phyloP scores from a whole-genome alignment of 768 basidiomycete species.

The Suillus ampliporus region DNA sequence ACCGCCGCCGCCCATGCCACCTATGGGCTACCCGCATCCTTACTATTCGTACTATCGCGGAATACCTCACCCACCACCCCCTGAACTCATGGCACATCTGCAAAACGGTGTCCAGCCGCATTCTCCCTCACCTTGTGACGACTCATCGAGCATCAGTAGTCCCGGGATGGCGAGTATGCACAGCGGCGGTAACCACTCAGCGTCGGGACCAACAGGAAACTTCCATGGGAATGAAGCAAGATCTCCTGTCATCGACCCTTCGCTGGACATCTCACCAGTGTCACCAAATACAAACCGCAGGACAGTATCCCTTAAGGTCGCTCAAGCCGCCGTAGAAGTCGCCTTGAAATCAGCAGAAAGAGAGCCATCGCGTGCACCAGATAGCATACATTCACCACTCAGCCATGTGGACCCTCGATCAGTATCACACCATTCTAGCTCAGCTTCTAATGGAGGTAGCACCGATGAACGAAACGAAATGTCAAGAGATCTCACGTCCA shows the following conservation, averaged over 20 bases:
- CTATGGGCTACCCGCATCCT: slow-evolving; percentile 42
- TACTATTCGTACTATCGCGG: slow-evolving; percentile 57
- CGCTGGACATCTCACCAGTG: slow-evolving; percentile 36
- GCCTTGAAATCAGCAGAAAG: slow-evolving; percentile 42
- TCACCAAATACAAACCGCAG: slow-evolving; percentile 18
- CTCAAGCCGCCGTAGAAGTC: slow-evolving; percentile 39
- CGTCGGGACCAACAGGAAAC: slow-evolving; percentile 19
- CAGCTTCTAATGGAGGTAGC: slow-evolving; percentile 16
- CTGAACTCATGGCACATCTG: slow-evolving; percentile 21
- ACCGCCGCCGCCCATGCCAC: slow-evolving; percentile 36
- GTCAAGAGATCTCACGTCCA: slow-evolving; percentile 29
- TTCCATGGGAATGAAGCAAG: slow-evolving; percentile 16
- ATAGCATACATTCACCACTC: slow-evolving; percentile 13
- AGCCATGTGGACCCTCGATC: slow-evolving; percentile 6
- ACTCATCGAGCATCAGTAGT: slow-evolving; percentile 33
- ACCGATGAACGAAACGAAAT: slow-evolving; percentile 21
- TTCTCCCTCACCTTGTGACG: slow-evolving; percentile 21
- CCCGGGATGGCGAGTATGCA: slow-evolving; percentile 24
- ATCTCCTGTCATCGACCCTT: slow-evolving; percentile 45
- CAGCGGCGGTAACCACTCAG: slow-evolving; percentile 30
- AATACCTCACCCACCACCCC: slow-evolving; percentile 29
- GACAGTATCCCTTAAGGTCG: slow-evolving; percentile 25
- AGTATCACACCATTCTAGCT: slow-evolving; percentile 16
- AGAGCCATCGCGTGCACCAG: slow-evolving; percentile 23
- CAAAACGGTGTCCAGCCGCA: slow-evolving; percentile 33